Percentiles rank a stretch among this genome's conserved stretches.
Conservation (phyloP, 306 rosid species). For the Cicer arietinum region DNA sequence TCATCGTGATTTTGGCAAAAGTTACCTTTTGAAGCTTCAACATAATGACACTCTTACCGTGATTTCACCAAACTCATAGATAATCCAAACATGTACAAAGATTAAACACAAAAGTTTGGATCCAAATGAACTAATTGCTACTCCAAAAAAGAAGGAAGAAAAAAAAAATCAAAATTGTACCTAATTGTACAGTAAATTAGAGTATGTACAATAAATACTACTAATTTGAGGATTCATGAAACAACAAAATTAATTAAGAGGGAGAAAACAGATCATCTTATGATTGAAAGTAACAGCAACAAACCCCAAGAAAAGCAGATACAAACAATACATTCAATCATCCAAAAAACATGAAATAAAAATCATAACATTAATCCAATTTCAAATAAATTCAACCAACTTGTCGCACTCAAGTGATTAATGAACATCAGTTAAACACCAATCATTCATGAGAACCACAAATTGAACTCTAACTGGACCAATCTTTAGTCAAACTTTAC, state of each 20-base stretch:
- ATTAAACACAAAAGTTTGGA: neutral
- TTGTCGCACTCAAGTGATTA: too few relatives aligned
- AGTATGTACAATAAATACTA: neutral
- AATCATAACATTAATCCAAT: neutral
- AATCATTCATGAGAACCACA: too few relatives aligned
- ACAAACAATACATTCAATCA: neutral
- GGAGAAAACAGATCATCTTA: neutral
- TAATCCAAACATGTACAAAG: neutral
- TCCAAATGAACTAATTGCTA: neutral
- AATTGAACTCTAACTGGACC: too few relatives aligned
- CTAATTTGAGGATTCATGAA: conserved; percentile 4
- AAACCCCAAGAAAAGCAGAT: neutral
- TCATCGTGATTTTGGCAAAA: neutral
- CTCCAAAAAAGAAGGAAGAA: neutral
- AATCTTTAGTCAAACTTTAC: too few relatives aligned
- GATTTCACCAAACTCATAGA: neutral
- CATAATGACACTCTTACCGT: neutral
- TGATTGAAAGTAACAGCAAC: conserved; percentile 32
- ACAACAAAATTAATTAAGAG: neutral
- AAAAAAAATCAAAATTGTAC: conserved; percentile 9
- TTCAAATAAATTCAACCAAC: neutral
- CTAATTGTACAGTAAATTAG: neutral
- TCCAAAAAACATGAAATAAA: neutral
- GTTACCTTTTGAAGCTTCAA: neutral
- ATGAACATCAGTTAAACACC: too few relatives aligned